These are phyloP conservation scores for Vaccinium darrowii DNA, from an alignment of 148 eudicot genomes.

Conservation along the genomic window DNA sequence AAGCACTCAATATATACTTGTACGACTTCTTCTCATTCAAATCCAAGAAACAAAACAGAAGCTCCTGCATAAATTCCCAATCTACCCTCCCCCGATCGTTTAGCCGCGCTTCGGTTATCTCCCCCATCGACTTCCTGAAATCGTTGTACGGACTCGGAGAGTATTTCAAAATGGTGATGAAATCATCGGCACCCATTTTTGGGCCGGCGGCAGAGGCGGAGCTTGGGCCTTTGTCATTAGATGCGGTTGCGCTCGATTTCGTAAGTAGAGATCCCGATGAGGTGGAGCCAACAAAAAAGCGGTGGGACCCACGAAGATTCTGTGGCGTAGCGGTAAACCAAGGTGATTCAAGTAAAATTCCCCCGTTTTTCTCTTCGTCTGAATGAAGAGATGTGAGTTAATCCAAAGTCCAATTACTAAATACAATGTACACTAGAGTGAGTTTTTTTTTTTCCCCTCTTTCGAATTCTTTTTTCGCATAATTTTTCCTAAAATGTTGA, in stretches of 20 bases:
- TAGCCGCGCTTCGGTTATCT: conserved; percentile 50
- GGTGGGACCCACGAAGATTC: conserved; percentile 41
- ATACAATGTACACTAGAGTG: no score
- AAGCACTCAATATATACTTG: conserved; percentile 58
- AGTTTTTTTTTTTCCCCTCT: no score
- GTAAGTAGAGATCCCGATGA: conserved; percentile 50
- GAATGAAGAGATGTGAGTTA: background rate
- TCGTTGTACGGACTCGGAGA: conserved; percentile 61
- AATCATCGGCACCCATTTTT: conserved; percentile 35
- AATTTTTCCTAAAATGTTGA: no score
- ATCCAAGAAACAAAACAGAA: conserved; percentile 59
- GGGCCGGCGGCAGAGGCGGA: background rate
- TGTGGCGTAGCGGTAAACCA: conserved; percentile 33
- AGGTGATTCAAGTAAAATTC: conserved; percentile 27
- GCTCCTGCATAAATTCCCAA: conserved; percentile 79
- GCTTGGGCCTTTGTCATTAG: conserved; percentile 19
- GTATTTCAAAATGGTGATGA: conserved; percentile 48
- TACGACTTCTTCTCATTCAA: conserved; percentile 63
- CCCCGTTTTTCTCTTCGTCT: background rate
- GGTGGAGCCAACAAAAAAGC: conserved; percentile 38
- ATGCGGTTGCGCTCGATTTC: conserved; percentile 24
- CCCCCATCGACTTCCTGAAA: conserved; percentile 66
- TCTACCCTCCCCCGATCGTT: conserved; percentile 42
- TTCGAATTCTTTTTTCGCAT: no score
- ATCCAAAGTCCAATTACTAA: background rate